Conservation (phyloP, 371 early-diverging fungal species). For the Paraphysoderma sedebokerense region DNA sequence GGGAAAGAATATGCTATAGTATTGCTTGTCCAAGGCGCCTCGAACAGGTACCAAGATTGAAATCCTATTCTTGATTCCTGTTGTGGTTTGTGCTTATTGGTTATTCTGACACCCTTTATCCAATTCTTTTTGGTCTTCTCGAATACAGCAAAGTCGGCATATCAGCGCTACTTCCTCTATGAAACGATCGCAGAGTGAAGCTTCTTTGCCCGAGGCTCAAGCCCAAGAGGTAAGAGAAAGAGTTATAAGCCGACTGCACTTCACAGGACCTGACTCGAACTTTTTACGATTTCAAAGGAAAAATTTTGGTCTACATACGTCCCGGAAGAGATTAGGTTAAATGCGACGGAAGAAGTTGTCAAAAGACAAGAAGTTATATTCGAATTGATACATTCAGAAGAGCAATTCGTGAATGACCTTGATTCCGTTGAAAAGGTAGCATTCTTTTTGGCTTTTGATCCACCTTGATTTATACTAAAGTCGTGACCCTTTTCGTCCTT, state of each 20-base stretch:
- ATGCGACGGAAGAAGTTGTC: slow-evolving; percentile 39
- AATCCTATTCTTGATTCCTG: too few species aligned
- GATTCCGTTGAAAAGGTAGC: slow-evolving; percentile 47
- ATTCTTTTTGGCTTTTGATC: neutral
- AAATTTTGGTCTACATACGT: slow-evolving; percentile 47
- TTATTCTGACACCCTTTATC: too few species aligned
- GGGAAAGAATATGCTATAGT: slow-evolving; percentile 65
- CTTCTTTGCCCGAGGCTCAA: neutral
- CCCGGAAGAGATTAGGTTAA: slow-evolving; percentile 47
- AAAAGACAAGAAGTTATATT: slow-evolving; percentile 82
- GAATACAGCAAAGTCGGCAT: too few species aligned
- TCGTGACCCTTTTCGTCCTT: neutral
- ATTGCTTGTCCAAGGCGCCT: slow-evolving; percentile 60
- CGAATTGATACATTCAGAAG: slow-evolving; percentile 77
- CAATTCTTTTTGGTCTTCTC: too few species aligned
- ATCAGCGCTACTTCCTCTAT: neutral
- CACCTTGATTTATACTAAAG: neutral
- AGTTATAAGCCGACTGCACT: too few species aligned
- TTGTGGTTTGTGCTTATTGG: too few species aligned
- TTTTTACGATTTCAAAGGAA: too few species aligned
- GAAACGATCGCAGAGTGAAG: neutral
- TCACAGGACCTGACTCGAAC: too few species aligned
- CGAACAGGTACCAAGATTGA: slow-evolving; percentile 38
- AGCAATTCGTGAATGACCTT: slow-evolving; percentile 73
- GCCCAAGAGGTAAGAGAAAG: neutral